Evolutionary conservation across 768 basidiomycete genomes (phyloP).

Genomic region (Rossbeevera mucosa): DNA sequence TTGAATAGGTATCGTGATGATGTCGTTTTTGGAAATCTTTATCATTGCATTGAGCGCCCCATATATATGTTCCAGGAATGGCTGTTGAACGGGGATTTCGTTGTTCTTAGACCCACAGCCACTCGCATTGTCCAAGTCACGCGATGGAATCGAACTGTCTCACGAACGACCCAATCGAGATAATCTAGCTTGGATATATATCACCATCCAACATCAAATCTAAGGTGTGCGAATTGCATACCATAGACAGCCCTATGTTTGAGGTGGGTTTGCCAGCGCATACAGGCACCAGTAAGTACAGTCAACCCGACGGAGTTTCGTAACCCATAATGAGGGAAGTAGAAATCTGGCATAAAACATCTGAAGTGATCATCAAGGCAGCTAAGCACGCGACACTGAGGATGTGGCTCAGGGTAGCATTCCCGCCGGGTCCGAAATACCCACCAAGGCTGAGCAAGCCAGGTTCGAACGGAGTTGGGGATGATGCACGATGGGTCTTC

Average conservation of each 20-base stretch:
- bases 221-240: slow-evolving; percentile 37
- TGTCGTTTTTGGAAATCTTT: slow-evolving; percentile 44
- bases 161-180: slow-evolving; percentile 59
- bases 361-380: slow-evolving; percentile 45
- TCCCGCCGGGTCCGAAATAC: slow-evolving; percentile 19
- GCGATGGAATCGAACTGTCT: slow-evolving; percentile 53
- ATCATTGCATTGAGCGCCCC: slow-evolving; percentile 33
- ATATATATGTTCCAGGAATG: slow-evolving; percentile 31
- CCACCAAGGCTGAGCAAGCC: slow-evolving; percentile 53
- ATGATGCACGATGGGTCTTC: not conserved
- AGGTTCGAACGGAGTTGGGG: slow-evolving; percentile 16
- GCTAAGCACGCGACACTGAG: slow-evolving; percentile 58
- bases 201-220: slow-evolving; percentile 20
- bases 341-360: slow-evolving; percentile 58
- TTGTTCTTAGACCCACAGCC: slow-evolving; percentile 42
- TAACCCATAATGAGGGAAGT: slow-evolving; percentile 64
- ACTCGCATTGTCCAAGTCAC: slow-evolving; percentile 59
- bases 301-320: slow-evolving; percentile 51
- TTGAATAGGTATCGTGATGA: slow-evolving; percentile 56
- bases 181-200: slow-evolving; percentile 45
- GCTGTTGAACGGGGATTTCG: slow-evolving; percentile 45
- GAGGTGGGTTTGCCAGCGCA: slow-evolving; percentile 45
- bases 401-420: not conserved
- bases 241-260: slow-evolving; percentile 45
- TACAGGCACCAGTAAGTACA: slow-evolving; percentile 63